Conservation (phyloP, 371 early-diverging fungal genomes). For the Apophysomyces variabilis region DNA sequence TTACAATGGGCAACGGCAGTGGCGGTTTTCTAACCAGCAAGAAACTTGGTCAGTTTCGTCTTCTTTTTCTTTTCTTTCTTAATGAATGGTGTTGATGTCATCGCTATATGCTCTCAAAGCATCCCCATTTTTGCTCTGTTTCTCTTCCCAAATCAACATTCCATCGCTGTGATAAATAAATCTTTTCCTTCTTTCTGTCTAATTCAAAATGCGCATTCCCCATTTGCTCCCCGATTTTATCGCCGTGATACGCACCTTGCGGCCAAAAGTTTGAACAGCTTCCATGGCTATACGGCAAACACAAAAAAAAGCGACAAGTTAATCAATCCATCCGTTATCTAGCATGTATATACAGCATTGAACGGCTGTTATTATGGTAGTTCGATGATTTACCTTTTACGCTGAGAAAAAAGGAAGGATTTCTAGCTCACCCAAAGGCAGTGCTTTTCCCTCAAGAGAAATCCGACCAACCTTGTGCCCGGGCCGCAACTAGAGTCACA, state of each 20-base stretch:
- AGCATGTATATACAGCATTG: neutral
- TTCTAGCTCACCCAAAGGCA: neutral
- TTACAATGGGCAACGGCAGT: conserved; percentile 99
- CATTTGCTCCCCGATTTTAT: neutral
- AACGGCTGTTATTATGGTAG: neutral
- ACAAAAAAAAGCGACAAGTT: conserved; percentile 16
- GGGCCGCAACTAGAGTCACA: conserved; percentile 6
- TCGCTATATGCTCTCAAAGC: neutral
- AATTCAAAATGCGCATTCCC: neutral
- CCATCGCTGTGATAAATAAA: neutral
- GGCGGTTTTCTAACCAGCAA: conserved; percentile 92
- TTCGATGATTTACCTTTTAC: conserved; percentile 1
- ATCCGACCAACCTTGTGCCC: neutral
- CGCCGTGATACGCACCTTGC: conserved; percentile 48
- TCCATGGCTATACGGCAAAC: conserved; percentile 46
- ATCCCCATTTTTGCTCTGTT: neutral
- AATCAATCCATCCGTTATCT: conserved; percentile 10
- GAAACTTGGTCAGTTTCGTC: neutral
- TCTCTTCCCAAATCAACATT: conserved; percentile 1
- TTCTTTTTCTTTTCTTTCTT: neutral
- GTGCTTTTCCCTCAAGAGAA: conserved; percentile 4
- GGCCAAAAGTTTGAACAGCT: conserved; percentile 63
- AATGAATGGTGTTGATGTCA: neutral
- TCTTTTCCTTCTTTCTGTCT: neutral
- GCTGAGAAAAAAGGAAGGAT: conserved; percentile 12